These are phyloP conservation scores for Phalaenopsis hybrid DNA, from an alignment of 116 monocot species.

Conservation along the genomic window DNA sequence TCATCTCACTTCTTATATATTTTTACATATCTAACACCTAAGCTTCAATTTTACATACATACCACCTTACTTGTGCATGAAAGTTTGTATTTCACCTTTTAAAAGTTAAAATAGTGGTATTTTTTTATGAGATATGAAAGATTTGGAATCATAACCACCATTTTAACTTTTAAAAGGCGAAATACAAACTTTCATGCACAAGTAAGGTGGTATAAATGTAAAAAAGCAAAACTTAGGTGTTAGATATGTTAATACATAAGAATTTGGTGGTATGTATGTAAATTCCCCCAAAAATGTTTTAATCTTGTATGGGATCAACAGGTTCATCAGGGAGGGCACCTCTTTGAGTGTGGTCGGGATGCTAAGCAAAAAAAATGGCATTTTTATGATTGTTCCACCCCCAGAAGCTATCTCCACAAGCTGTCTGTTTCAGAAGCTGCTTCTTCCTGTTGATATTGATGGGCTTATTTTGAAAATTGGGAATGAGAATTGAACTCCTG, in stretches of 20 bases:
- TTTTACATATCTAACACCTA: background rate
- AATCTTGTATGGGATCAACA: constrained; percentile 19
- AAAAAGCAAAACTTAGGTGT: too few relatives aligned
- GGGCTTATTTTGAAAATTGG: constrained; percentile 37
- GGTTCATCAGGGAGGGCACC: constrained; percentile 66
- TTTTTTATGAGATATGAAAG: too few relatives aligned
- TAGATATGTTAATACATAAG: too few relatives aligned
- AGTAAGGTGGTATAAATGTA: too few relatives aligned
- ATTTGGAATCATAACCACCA: too few relatives aligned
- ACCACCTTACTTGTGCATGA: too few relatives aligned
- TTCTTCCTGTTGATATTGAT: constrained; percentile 53
- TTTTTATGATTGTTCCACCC: constrained; percentile 47
- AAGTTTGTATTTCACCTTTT: too few relatives aligned
- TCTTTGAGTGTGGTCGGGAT: constrained; percentile 66
- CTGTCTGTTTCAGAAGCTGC: constrained; percentile 30
- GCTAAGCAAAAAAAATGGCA: constrained; percentile 43
- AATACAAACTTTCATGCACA: too few relatives aligned
- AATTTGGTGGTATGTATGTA: too few relatives aligned
- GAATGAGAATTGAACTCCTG: constrained; percentile 5
- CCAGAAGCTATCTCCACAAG: constrained; percentile 44
- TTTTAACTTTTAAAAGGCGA: too few relatives aligned
- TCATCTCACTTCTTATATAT: background rate
- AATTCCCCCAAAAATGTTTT: background rate
- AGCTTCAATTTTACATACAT: background rate
- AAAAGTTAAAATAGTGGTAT: too few relatives aligned